Percentiles rank a stretch among this genome's conserved stretches.
phyloP scores from a whole-genome alignment of 345 rosid genomes.

The Syzygium jambos region DNA sequence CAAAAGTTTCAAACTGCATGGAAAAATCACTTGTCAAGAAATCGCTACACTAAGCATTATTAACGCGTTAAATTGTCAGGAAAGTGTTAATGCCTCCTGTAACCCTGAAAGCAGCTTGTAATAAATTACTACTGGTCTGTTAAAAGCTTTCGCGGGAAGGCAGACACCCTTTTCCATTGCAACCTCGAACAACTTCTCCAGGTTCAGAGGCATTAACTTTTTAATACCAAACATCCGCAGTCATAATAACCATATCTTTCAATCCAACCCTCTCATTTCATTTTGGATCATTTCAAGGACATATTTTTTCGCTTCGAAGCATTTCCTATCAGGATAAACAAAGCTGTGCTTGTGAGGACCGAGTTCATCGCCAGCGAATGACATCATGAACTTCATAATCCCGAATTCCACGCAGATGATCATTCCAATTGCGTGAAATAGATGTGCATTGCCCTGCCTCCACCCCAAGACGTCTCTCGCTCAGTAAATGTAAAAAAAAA shows the following conservation, averaged over 20 bases:
- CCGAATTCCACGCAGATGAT: neutral
- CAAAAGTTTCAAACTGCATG: neutral
- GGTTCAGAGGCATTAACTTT: neutral
- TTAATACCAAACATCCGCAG: neutral
- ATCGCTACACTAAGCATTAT: neutral
- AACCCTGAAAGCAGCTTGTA: neutral
- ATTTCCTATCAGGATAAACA: too few species aligned
- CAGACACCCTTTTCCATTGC: neutral
- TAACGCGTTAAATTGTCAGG: neutral
- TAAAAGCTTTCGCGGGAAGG: neutral
- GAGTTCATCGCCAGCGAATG: neutral
- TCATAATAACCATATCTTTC: neutral
- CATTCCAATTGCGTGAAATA: neutral
- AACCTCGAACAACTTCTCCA: neutral
- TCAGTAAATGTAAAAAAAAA: neutral
- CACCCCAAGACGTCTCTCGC: neutral
- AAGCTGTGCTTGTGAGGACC: neutral
- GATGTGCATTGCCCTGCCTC: neutral
- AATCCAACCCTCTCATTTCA: neutral
- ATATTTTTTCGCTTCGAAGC: too few species aligned
- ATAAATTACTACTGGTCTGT: neutral
- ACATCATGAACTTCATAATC: neutral
- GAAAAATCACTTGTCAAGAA: neutral
- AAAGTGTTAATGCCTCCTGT: neutral
- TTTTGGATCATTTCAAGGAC: neutral